Percentiles rank a stretch among this genome's conserved stretches.
Evolutionary conservation across 2,329 filamentous ascomycete species (phyloP).

Genomic region (Penicillium sp.): DNA sequence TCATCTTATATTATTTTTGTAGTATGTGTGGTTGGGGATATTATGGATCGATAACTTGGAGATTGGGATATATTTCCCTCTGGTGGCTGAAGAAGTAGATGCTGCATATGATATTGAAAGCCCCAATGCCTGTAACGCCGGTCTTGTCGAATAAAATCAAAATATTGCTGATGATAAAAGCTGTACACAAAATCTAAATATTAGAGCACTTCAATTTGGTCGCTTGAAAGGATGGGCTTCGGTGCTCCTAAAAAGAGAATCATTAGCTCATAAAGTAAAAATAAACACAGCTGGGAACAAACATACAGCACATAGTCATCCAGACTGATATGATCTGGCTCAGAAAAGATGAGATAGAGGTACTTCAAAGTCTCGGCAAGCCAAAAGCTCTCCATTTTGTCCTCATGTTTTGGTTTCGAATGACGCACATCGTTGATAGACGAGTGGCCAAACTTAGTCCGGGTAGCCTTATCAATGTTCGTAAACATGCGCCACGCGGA

Average conservation of each 20-base stretch:
- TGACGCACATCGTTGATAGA: constrained; percentile 45
- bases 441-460: constrained; percentile 47
- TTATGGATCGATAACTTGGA: not conserved
- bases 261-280: not conserved
- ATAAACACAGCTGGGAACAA: not conserved
- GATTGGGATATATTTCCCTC: not conserved
- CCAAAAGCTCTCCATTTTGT: constrained; percentile 50
- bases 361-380: constrained; percentile 49
- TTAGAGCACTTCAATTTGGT: constrained; percentile 6
- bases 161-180: not conserved
- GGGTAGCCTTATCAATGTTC: constrained; percentile 45
- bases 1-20: not conserved
- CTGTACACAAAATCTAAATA: not conserved
- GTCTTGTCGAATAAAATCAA: not conserved
- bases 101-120: not conserved
- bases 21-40: not conserved
- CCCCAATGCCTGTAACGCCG: not conserved
- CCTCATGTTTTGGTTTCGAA: constrained; percentile 27
- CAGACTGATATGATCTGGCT: constrained; percentile 41
- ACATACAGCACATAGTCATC: constrained; percentile 48
- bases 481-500: constrained; percentile 53
- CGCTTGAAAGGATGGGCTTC: constrained; percentile 43
- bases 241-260: constrained; percentile 35
- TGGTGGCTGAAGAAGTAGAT: not conserved
- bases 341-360: constrained; percentile 47